These are phyloP conservation scores for Wickerhamiella hasegawae DNA, from an alignment of 805 yeast genomes.

Conservation along the genomic window DNA sequence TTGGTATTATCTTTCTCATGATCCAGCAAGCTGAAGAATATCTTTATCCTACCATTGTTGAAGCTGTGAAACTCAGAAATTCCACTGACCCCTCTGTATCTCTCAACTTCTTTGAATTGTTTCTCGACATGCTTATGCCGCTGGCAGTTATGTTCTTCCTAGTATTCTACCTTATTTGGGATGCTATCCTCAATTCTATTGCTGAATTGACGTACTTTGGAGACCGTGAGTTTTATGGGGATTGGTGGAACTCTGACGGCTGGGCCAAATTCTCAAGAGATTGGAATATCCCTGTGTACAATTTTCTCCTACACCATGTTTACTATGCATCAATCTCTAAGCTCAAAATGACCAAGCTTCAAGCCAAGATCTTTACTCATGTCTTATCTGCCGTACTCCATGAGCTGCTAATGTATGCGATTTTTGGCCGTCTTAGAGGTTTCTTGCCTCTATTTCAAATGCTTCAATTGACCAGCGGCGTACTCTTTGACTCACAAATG, in stretches of 20 bases:
- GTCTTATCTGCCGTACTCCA: conserved; percentile 69
- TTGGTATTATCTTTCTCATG: conserved; percentile 78
- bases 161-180: conserved; percentile 88
- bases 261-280: conserved; percentile 89
- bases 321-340: conserved; percentile 81
- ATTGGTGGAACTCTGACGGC: conserved; percentile 94
- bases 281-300: conserved; percentile 93
- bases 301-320: conserved; percentile 78
- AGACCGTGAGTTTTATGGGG: conserved; percentile 84
- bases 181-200: conserved; percentile 71
- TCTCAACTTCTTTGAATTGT: conserved; percentile 36
- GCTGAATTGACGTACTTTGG: conserved; percentile 81
- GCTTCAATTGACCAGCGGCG: conserved; percentile 71
- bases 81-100: conserved; percentile 32
- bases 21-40: conserved; percentile 58
- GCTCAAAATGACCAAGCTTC: conserved; percentile 41
- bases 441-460: conserved; percentile 69
- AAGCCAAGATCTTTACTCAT: conserved; percentile 48
- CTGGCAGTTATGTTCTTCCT: conserved; percentile 61
- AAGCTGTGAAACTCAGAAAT: conserved; percentile 37
- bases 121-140: conserved; percentile 65
- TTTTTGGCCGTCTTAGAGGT: conserved; percentile 66
- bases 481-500: conserved; percentile 44
- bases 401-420: conserved; percentile 82
- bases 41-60: conserved; percentile 57